Base-by-base conservation (phyloP, 192 early-diverging fungal genomes). In the Phycomyces nitens region DNA sequence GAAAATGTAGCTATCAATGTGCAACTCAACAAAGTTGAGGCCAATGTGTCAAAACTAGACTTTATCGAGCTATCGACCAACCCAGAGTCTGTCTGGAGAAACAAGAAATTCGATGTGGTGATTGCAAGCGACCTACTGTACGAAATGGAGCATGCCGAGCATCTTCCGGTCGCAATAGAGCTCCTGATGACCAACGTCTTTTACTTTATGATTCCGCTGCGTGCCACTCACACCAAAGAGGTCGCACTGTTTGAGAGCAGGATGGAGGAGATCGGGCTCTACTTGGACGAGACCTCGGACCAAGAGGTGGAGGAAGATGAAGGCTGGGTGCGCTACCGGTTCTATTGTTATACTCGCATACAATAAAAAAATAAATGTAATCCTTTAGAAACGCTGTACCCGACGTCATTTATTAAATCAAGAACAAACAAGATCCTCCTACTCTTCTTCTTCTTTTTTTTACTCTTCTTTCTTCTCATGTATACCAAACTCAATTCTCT, bases 151-250 rank as follows among this genome's bases (percentile, higher is more conserved):
- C 81, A 82, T 49, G 81, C 77, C 10, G 73, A 78, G 22, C 40
- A 76, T 51, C 68, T 82, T 5, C 78, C 81, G 0, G 73, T 74
- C 52, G 78, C 79, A 14, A 75, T 77, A 18, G 68, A 75, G 26
- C 69, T 74, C 56, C 68, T 71, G 23, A 65, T 82, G 60, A 71
- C 71, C 21, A 53, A 73, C 10, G 71, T 64, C 0, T 82, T 79
- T 64, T 79, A 82, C 56, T 80, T 82, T 64, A 75, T 82, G 76
- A 77, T 80, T 42, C 81, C 81, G 4, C 62, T 82, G 26, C 69
- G 81, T 9, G 52, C 59, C 12, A 77, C 77, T 1, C 77, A 82
- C 47, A 54, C 62, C 20, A 68, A 76, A 29, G 81, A 80, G 62
- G 79, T 82, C 40, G 57, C 65, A 15, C 75, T 68, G 27, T 82